phyloP scores from a whole-genome alignment of 306 rosid genomes.

The Vicia villosa region DNA sequence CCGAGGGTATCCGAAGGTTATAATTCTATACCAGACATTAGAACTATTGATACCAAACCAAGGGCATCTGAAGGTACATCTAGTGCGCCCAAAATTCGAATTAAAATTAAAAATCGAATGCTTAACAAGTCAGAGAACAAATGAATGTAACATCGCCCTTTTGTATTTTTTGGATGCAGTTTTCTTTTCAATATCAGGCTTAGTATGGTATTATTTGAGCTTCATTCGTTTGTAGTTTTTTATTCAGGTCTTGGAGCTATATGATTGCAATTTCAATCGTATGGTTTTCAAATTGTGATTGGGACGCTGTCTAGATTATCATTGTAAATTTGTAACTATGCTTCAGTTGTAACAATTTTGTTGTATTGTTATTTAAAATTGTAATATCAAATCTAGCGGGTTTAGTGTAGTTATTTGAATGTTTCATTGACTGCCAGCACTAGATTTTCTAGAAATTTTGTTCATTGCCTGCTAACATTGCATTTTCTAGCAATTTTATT shows the following conservation, averaged over 20 bases:
- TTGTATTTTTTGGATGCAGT: conserved; percentile 21
- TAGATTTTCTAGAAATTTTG: neutral
- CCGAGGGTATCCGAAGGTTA: conserved; percentile 17
- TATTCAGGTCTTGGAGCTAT: conserved; percentile 12
- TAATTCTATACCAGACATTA: no score
- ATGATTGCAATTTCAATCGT: conserved; percentile 39
- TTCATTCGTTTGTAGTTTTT: conserved; percentile 21
- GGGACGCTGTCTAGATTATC: neutral
- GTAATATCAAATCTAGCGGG: conserved; percentile 1
- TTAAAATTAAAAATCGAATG: conserved; percentile 68
- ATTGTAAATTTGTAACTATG: conserved; percentile 33
- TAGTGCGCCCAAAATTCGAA: conserved; percentile 72
- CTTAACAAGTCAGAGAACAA: conserved; percentile 46
- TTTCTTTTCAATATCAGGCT: conserved; percentile 30
- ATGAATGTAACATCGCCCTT: conserved; percentile 24
- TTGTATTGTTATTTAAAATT: conserved; percentile 8
- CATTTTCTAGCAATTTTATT: neutral
- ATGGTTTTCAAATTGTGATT: conserved; percentile 21
- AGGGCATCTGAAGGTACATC: conserved; percentile 62
- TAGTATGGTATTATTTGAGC: conserved; percentile 39
- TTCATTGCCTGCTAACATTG: neutral
- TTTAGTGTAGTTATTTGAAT: conserved; percentile 1
- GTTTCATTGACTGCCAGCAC: neutral
- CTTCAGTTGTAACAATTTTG: conserved; percentile 36
- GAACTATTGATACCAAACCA: conserved; percentile 21